These are phyloP conservation scores for Colletotrichum sp. DNA, from an alignment of 2,329 filamentous ascomycete species.

Conservation along the genomic window DNA sequence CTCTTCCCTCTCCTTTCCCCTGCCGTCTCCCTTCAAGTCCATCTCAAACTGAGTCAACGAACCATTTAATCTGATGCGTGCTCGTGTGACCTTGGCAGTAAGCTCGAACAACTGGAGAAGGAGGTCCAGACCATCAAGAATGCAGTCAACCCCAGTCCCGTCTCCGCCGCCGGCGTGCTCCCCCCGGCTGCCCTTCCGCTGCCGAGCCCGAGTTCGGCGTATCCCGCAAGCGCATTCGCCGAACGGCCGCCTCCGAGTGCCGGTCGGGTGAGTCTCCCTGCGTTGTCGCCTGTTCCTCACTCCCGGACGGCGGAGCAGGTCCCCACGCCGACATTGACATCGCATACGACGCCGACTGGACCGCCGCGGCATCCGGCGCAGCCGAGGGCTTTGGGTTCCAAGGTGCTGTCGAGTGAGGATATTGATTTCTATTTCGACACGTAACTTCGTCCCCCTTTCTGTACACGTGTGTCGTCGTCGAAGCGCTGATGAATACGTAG, in stretches of 20 bases:
- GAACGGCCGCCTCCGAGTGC: constrained; percentile 16
- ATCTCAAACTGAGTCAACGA: neutral
- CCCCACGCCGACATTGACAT: constrained; percentile 28
- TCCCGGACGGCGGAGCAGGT: constrained; percentile 13
- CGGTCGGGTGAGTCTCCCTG: constrained; percentile 11
- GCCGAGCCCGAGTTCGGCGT: constrained; percentile 30
- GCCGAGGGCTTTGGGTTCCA: constrained; percentile 49
- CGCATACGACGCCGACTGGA: constrained; percentile 31
- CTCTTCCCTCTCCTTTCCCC: neutral
- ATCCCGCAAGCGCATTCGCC: constrained; percentile 24
- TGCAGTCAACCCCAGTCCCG: constrained; percentile 37
- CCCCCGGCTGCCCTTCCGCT: constrained; percentile 22
- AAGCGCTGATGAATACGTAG: constrained; percentile 27
- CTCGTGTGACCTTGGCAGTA: constrained; percentile 36
- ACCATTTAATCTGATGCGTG: neutral
- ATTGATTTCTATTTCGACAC: constrained; percentile 61
- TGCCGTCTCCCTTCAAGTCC: neutral
- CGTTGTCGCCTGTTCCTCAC: constrained; percentile 11
- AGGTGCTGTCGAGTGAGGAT: constrained; percentile 55
- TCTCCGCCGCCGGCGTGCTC: neutral
- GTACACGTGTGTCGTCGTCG: too few species aligned
- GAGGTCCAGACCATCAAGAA: constrained; percentile 22
- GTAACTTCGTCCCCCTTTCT: constrained; percentile 30
- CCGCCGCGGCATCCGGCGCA: constrained; percentile 31
- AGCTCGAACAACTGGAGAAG: constrained; percentile 46